Conservation (phyloP, 495 filamentous ascomycete species). For the Terfezia boudieri region DNA sequence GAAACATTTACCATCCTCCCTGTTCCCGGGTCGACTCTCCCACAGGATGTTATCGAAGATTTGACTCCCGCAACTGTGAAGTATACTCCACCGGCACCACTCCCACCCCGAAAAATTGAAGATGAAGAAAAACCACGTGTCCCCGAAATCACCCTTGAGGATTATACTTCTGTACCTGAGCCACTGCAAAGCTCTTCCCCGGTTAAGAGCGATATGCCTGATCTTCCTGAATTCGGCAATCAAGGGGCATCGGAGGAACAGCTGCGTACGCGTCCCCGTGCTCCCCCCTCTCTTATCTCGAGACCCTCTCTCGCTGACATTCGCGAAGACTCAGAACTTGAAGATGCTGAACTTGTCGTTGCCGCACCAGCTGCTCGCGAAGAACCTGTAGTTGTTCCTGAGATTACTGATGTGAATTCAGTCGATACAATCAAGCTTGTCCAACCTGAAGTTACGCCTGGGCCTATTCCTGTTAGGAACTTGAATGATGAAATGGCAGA, state of each 20-base stretch:
- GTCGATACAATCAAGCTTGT: not conserved
- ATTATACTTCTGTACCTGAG: too few relatives aligned
- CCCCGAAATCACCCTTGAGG: not conserved
- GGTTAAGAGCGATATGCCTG: not conserved
- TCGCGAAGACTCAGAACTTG: not conserved
- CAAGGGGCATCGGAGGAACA: not conserved
- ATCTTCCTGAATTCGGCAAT: not conserved
- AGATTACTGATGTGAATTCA: not conserved
- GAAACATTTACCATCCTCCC: not conserved
- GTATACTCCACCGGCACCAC: not conserved
- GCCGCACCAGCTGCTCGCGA: not conserved
- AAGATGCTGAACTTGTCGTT: not conserved
- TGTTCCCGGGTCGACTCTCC: not conserved
- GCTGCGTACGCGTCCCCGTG: not conserved
- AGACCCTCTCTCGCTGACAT: not conserved
- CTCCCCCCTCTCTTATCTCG: not conserved
- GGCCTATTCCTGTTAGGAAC: not conserved
- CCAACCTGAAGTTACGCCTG: not conserved
- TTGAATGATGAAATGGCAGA: not conserved
- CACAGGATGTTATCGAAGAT: not conserved
- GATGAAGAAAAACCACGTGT: not conserved
- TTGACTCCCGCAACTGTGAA: not conserved
- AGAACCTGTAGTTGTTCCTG: not conserved
- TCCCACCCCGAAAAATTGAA: not conserved
- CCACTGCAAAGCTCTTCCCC: too few relatives aligned